phyloP scores from a whole-genome alignment of 495 filamentous ascomycete species.

The Penicillium silybi region DNA sequence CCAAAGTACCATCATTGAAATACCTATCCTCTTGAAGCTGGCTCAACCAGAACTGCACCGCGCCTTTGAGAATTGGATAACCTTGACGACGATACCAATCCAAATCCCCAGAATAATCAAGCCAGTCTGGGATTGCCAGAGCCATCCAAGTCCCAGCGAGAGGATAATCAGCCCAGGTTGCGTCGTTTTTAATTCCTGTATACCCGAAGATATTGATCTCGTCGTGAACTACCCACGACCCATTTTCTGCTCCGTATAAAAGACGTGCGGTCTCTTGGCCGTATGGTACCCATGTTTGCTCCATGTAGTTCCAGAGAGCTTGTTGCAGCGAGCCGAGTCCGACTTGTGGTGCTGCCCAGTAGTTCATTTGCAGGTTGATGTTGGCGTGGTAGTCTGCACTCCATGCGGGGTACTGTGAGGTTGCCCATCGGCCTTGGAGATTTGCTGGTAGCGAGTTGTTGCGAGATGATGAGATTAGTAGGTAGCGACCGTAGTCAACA shows the following conservation, averaged over 20 bases:
- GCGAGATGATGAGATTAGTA: slow-evolving; percentile 40
- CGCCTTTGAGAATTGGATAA: slow-evolving; percentile 46
- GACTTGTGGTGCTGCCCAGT: slow-evolving; percentile 38
- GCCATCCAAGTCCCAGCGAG: slow-evolving; percentile 47
- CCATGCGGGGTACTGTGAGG: slow-evolving; percentile 33
- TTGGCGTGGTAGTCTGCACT: slow-evolving; percentile 48
- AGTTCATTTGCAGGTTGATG: slow-evolving; percentile 53
- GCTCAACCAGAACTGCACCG: slow-evolving; percentile 45
- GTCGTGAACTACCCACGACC: slow-evolving; percentile 44
- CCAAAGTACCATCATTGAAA: slow-evolving; percentile 47
- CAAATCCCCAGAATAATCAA: slow-evolving; percentile 40
- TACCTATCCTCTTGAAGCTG: slow-evolving; percentile 41
- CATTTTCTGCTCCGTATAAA: slow-evolving; percentile 37
- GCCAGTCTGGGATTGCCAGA: slow-evolving; percentile 48
- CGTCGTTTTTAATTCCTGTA: slow-evolving; percentile 42
- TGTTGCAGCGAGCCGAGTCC: slow-evolving; percentile 28
- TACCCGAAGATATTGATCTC: slow-evolving; percentile 51
- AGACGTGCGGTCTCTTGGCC: slow-evolving; percentile 46
- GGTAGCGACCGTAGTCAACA: slow-evolving; percentile 43
- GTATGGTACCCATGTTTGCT: slow-evolving; percentile 48
- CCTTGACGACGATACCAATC: slow-evolving; percentile 38
- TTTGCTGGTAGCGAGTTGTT: slow-evolving; percentile 42
- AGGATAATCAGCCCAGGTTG: slow-evolving; percentile 41
- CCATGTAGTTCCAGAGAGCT: slow-evolving; percentile 44
- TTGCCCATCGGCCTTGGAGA: slow-evolving; percentile 45